Conservation (phyloP, 768 basidiomycete species). For the Cystobasidium tubakii region DNA sequence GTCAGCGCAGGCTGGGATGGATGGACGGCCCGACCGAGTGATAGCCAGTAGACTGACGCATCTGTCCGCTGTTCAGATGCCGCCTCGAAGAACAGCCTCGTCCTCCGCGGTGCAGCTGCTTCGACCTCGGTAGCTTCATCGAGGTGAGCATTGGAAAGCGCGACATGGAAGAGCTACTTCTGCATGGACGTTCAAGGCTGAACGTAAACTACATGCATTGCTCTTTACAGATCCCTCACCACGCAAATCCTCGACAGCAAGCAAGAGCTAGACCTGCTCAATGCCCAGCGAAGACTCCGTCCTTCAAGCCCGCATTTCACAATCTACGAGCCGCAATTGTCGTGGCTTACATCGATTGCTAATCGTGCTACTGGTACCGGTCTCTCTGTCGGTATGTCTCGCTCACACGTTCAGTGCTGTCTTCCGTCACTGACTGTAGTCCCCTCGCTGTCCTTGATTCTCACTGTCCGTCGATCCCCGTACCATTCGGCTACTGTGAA, state of each 20-base stretch:
- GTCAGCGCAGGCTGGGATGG: neutral
- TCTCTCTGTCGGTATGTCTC: constrained; percentile 66
- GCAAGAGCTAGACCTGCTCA: constrained; percentile 58
- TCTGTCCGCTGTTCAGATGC: constrained; percentile 9
- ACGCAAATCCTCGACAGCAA: constrained; percentile 46
- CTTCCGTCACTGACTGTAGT: neutral
- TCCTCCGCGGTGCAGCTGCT: constrained; percentile 2
- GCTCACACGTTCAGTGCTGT: neutral
- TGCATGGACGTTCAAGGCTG: too few relatives aligned
- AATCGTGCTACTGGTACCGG: constrained; percentile 79
- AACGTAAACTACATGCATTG: too few relatives aligned
- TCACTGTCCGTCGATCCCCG: neutral
- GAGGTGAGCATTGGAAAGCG: neutral
- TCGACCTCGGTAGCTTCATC: neutral
- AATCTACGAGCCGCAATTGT: constrained; percentile 89
- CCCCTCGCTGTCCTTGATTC: neutral
- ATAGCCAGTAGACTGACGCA: neutral
- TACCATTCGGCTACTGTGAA: constrained; percentile 13
- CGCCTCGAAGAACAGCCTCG: constrained; percentile 17
- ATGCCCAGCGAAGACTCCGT: constrained; percentile 78
- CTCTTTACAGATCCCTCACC: constrained; percentile 43
- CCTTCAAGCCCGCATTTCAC: constrained; percentile 91
- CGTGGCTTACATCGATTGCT: constrained; percentile 77
- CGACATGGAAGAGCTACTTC: too few relatives aligned
- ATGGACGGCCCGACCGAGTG: neutral